These are phyloP conservation scores for Alternaria sp. DNA, from an alignment of 2,329 filamentous ascomycete genomes.

Conservation along the genomic window DNA sequence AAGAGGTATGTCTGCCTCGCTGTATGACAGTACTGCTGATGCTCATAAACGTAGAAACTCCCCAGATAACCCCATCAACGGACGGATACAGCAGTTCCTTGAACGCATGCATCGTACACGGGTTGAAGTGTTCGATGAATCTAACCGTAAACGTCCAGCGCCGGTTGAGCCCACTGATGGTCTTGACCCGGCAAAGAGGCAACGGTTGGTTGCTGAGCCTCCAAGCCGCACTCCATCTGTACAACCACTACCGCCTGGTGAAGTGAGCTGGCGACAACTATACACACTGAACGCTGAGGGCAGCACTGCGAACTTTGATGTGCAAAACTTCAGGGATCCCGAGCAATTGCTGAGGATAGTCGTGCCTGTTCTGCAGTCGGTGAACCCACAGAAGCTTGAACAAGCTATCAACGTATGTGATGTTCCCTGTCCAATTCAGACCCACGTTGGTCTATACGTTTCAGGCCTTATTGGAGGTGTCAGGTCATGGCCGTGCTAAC, in stretches of 20 bases:
- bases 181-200: slow-evolving; percentile 80
- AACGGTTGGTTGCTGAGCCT: slow-evolving; percentile 67
- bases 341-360: slow-evolving; percentile 80
- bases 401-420: slow-evolving; percentile 73
- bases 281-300: slow-evolving; percentile 83
- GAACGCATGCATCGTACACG: slow-evolving; percentile 81
- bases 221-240: slow-evolving; percentile 57
- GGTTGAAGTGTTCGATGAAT: slow-evolving; percentile 79
- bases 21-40: neutral
- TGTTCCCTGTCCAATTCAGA: neutral
- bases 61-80: slow-evolving; percentile 70
- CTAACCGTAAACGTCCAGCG: slow-evolving; percentile 75
- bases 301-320: slow-evolving; percentile 79
- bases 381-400: slow-evolving; percentile 72
- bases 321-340: slow-evolving; percentile 73
- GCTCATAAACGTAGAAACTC: slow-evolving; percentile 66
- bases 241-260: slow-evolving; percentile 75
- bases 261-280: slow-evolving; percentile 79
- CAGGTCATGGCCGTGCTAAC: slow-evolving; percentile 20
- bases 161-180: slow-evolving; percentile 74
- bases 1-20: slow-evolving; percentile 66
- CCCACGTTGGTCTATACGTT: neutral
- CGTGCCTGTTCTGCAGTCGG: slow-evolving; percentile 75
- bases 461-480: neutral
- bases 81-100: slow-evolving; percentile 84